Base-by-base conservation (phyloP, 2,329 filamentous ascomycete species). In the Leptodontidium sp. region DNA sequence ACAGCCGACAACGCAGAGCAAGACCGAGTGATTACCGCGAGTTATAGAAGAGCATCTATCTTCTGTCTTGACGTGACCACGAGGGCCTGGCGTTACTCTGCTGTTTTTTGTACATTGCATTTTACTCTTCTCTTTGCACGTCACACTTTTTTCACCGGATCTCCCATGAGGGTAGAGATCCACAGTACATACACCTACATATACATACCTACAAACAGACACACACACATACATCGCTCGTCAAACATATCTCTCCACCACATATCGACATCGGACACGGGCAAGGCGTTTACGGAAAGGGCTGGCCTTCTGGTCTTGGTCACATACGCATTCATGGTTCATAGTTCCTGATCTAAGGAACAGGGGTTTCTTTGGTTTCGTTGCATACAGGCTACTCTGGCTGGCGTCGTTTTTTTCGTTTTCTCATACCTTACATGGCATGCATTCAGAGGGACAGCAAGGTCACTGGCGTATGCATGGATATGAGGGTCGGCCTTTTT, bases 1-100 rank as follows among this genome's bases (percentile, higher is more conserved):
- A 94, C 80, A 93, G 94, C 77, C 88, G 92, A 75, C 90, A 93
- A 75, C 88, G 91, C 72, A 86, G 93, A 75, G 89, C 93, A 65
- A 87, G 96, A 66, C 94, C 94, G 12, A 96, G 93, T 78, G 96
- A 99, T 81, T 98, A 96, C 79, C 88, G 93, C 72, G 93, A 97
- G 82, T 84, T 97, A 61, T 94, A 69, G 65, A 52, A 35, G 24
- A 62, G 32, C 12, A 4, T 52, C n/a, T 35, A 26, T 14, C 50
- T 64, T 32, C 38, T 57, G 40, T 21, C 8, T 57, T 43, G 4
- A 40, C 21, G 21, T 45, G n/a, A 45, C 57, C 57, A 59, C 38
- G 38, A 59, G 4, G 2, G 35, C 35, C 12, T 29, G 38, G 57
- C 57, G 35, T 58, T 35, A 24, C 35, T 40, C 17, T 43, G 1